Evolutionary conservation across 768 basidiomycete species (phyloP).

Genomic region (Macrocybe gigantea): DNA sequence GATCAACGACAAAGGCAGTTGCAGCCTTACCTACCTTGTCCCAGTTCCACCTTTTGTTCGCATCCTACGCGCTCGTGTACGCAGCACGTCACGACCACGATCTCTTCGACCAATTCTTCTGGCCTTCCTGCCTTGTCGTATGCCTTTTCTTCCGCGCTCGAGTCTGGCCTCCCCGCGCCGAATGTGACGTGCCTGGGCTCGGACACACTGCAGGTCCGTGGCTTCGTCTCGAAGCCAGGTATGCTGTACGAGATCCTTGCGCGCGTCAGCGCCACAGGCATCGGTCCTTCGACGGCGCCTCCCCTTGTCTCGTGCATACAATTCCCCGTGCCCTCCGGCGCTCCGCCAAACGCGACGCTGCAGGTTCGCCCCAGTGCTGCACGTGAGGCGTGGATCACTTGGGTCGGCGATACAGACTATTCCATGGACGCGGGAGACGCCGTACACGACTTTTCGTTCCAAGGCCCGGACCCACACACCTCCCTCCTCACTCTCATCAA

Average conservation of each 20-base stretch:
- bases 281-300: constrained; percentile 14
- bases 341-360: constrained; percentile 39
- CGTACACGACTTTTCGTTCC: constrained; percentile 54
- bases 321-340: constrained; percentile 21
- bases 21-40: neutral
- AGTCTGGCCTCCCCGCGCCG: constrained; percentile 45
- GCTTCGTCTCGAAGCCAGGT: constrained; percentile 43
- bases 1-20: neutral
- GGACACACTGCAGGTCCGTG: constrained; percentile 49
- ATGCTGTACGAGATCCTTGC: constrained; percentile 69
- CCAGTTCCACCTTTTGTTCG: constrained; percentile 53
- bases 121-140: constrained; percentile 37
- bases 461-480: constrained; percentile 53
- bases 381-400: constrained; percentile 57
- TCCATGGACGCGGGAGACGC: constrained; percentile 55
- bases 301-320: constrained; percentile 18
- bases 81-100: constrained; percentile 41
- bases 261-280: constrained; percentile 26
- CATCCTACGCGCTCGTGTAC: constrained; percentile 56
- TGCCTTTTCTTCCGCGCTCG: constrained; percentile 39
- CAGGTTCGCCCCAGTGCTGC: constrained; percentile 33
- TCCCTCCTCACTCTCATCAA: constrained; percentile 33
- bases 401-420: constrained; percentile 74
- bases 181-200: constrained; percentile 56
- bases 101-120: constrained; percentile 1